A percentile compares a stretch with the other conserved stretches of the same genome.
Conservation (phyloP, 129 eudicot species). For the Tagetes patula region DNA sequence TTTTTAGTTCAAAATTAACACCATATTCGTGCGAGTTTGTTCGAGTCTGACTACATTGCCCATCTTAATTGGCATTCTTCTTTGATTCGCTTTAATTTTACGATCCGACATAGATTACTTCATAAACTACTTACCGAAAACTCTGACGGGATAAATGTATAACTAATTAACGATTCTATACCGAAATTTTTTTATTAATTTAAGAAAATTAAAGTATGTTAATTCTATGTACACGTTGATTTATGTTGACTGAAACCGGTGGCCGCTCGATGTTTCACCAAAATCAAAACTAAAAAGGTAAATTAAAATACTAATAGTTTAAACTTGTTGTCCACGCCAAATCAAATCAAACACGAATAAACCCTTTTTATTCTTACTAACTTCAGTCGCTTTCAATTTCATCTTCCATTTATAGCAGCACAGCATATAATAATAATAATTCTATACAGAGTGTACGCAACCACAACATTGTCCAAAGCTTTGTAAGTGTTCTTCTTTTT, state of each 20-base stretch:
- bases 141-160: too few relatives aligned
- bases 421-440: neutral
- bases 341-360: conserved; percentile 30
- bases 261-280: conserved; percentile 27
- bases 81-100: too few relatives aligned
- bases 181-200: too few relatives aligned
- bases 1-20: too few relatives aligned
- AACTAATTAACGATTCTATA: too few relatives aligned
- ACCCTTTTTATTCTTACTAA: conserved; percentile 28
- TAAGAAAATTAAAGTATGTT: too few relatives aligned
- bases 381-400: conserved; percentile 25
- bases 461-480: neutral
- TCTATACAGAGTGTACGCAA: neutral
- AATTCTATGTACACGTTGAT: too few relatives aligned
- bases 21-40: too few relatives aligned
- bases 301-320: neutral
- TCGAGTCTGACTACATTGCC: too few relatives aligned
- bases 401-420: conserved; percentile 16
- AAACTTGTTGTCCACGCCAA: conserved; percentile 23
- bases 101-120: too few relatives aligned
- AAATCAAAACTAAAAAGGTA: neutral
- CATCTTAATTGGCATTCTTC: too few relatives aligned
- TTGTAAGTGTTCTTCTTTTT: conserved; percentile 17
- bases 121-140: too few relatives aligned
- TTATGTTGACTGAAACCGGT: conserved; percentile 21